Evolutionary conservation across 768 basidiomycete genomes (phyloP), one percentile per base, ranked within the genome.

Genomic region (Hericium erinaceus): DNA sequence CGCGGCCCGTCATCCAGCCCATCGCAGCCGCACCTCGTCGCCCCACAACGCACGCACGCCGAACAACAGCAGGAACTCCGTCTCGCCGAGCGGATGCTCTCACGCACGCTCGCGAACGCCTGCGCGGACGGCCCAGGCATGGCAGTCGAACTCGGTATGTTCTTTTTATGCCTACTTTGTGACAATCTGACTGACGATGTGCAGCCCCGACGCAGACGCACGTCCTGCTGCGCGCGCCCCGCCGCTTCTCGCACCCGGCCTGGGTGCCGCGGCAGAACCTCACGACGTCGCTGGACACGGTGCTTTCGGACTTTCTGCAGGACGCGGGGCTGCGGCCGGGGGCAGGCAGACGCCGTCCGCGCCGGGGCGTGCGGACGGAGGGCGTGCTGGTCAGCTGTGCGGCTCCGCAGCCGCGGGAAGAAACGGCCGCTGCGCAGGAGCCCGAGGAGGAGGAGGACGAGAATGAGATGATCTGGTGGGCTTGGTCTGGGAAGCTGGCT

Each of bases 381-480:
- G 78, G 77, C 24, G 67, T 77, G n/a, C 73, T 75, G 69, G 67
- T 78, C 26, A 66, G 64, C 13, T 71, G 70, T 61, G 66, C 48
- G 55, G 59, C 26, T 50, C 18, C 40, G 18, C 22, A 22, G 26
- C 18, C 40, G 20, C 22, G 18, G 33, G 54, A 24, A 24, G 15
- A 9, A 24, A 2, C 16, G 44, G 49, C 10, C 10, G 49, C 58
- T 10, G 60, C 58, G 39, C 56, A 54, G 3, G 54, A 39, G 44
- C 12, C 13, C 11, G 46, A 20, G 58, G 58, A 38, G 24, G 54
- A 16, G 44, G 56, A 62, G 13, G 79, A 77, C 60, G 74, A 72
- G 3, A 75, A 77, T 33, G 79, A 80, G 59, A 63, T 73, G 66
- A 78, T 80, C 53, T 80, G 78, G 78, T 80, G 78, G 78, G 69